Evolutionary conservation across 2,329 filamentous ascomycete species (phyloP).

Genomic region (Aspergillus sp.): DNA sequence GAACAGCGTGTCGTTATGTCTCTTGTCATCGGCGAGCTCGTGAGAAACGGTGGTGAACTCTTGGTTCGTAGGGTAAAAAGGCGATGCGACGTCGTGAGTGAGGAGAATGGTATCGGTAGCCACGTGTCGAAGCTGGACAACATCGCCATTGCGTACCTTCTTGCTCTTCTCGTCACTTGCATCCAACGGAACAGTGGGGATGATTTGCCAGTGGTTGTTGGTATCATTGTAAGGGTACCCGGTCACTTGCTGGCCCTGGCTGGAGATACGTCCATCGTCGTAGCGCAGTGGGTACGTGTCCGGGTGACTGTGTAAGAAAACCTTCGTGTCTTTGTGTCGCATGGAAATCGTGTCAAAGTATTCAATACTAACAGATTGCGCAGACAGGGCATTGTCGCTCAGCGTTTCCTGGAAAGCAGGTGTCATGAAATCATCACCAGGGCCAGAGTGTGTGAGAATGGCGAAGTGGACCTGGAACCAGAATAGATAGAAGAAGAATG

Average conservation of each 20-base stretch:
- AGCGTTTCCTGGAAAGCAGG: slow-evolving; percentile 97
- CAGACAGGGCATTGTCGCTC: slow-evolving; percentile 89
- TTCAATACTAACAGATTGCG: slow-evolving; percentile 80
- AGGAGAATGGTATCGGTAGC: slow-evolving; percentile 83
- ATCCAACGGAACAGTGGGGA: slow-evolving; percentile 60
- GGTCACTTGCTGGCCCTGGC: slow-evolving; percentile 96
- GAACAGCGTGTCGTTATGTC: slow-evolving; percentile 87
- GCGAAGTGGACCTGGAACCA: slow-evolving; percentile 99
- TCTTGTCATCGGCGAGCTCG: slow-evolving; percentile 70
- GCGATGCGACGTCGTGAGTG: slow-evolving; percentile 95
- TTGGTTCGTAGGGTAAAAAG: slow-evolving; percentile 95
- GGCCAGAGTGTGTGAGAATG: slow-evolving; percentile 82
- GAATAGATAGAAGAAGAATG: slow-evolving; percentile 97
- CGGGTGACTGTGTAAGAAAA: slow-evolving; percentile 89
- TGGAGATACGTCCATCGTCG: slow-evolving; percentile 94
- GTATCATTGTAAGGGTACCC: slow-evolving; percentile 98
- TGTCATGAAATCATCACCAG: slow-evolving; percentile 98
- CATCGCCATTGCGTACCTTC: slow-evolving; percentile 76
- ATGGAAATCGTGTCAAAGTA: slow-evolving; percentile 88
- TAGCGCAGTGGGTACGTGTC: slow-evolving; percentile 91
- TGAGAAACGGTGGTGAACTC: slow-evolving; percentile 84
- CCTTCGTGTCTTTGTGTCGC: slow-evolving; percentile 95
- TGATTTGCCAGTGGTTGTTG: slow-evolving; percentile 96
- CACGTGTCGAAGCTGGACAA: slow-evolving; percentile 82
- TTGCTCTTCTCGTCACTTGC: slow-evolving; percentile 60